Evolutionary conservation across 306 rosid genomes (phyloP), one percentile per base, ranked within the genome.

Genomic region (Albizia julibrissin): DNA sequence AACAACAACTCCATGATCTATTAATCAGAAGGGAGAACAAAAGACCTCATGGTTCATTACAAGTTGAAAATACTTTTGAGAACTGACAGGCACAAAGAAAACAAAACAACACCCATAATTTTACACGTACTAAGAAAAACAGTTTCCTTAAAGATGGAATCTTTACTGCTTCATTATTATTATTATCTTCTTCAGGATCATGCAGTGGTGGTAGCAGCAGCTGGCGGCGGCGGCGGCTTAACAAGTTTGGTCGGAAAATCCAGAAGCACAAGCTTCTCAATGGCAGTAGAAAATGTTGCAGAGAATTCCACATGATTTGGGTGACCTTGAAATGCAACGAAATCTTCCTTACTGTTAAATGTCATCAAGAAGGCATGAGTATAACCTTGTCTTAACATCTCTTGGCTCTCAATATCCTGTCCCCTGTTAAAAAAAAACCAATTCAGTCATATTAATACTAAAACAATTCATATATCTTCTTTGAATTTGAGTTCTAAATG

Each of bases 341-440:
- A 89, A 70, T 87, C 98, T 52, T 91, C 98, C 84, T 93, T 95
- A 67, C 85, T 90, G 71, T 88, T 65, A 84, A 95, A 95, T 85
- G 97, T 87, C 92, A 90, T 93, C 84, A 89, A 76, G 89, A 95
- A 87, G 40, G 87, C 95, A 88, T 95, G 98, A 44, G 97, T 95
- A 73, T 87, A 95, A 65, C 99, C 99, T 79, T 93, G 98, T 65
- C 89, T 88, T 8, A 95, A 91, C 88, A 87, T 65, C 6, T 93
- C 98, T n/a, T 49, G 89, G 83, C 91, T 90, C 75, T 91, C 98
- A 59, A 81, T 70, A 76, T 93, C 98, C 29, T 91, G 84, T 74
- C 98, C 97, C 98, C 98, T 91, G 83, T 82, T 56, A 44, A 26
- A 21, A 8, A 8, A 44, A 26, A 21, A 8, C 64, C 27, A 56